Base-by-base conservation (phyloP, 2,329 filamentous ascomycete species). In the Fusarium coffeatum region DNA sequence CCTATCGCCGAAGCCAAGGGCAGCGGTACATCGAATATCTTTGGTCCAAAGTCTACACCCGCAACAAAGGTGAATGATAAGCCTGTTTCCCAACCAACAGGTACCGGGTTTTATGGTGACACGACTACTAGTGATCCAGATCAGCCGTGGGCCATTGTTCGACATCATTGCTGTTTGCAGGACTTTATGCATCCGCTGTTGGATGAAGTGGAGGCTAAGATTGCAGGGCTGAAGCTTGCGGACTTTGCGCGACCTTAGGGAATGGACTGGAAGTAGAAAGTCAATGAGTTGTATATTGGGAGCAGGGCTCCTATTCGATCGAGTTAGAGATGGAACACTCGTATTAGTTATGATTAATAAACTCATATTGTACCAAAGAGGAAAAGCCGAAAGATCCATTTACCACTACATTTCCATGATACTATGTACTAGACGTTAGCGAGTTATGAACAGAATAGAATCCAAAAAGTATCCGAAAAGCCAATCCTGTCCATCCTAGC, bases 271-370 rank as follows among this genome's bases (percentile, higher is more conserved):
- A 11, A 3, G 9, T 37, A n/a, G 9, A 4, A 9, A 11, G 0
- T 11, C 8, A 18, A 18, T 18, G 2, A 6, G 8, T 8, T 18
- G 32, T 5, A 18, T 18, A 2, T 5, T 18, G 16, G 5, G 5
- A 18, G 10, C 5, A 5, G 5, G 16, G 16, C 4, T 5, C 4
- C 18, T 37, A 2, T 11, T 37, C 5, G 3, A 37, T n/a, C 0
- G 34, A 37, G 5, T 37, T 3, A n/a, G 9, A 37, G 3, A 0
- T 1, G 10, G 5, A 11, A 37, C 16, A n/a, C 0, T 2, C 0
- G n/a, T 9, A 37, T n/a, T n/a, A 37, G 1, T 10, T 1, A 1
- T 37, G 3, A 2, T 34, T 2, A 34, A 18, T 34, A 18, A 13
- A 7, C 28, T 28, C 28, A 2, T 12, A 12, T 28, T 13, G 28